Base-by-base conservation (phyloP, 73 alveolate species). In the Loxodes magnus region DNA sequence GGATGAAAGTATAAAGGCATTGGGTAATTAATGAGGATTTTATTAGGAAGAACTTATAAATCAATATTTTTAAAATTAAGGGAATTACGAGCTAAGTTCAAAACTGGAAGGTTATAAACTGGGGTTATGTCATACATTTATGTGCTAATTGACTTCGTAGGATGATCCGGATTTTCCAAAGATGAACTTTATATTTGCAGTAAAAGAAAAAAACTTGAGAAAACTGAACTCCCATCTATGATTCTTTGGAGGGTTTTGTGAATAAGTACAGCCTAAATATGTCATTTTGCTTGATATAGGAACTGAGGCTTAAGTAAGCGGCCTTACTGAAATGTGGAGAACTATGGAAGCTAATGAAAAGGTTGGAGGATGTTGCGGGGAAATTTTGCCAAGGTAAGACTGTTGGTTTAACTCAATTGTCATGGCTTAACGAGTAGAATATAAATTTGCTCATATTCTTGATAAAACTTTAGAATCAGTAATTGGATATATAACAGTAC, bases 181-280 rank as follows among this genome's bases (percentile, higher is more conserved):
- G n/a, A n/a, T n/a, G n/a, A n/a, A 69, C 20, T 56, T 71, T 21
- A 29, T 64, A 7, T 71, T 71, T 41, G 78, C 60, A 24, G 24
- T 71, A 25, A 71, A 71, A 42, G 69, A 71, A 12, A 26, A 37
- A 17, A 71, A 71, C 26, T 56, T 38, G 15, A 67, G 86, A 6
- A 71, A 71, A 36, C 55, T 71, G 35, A 69, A 71, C 34, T 49
- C 79, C 0, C 86, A 71, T 22, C 24, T 22, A 6, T 68, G 75
- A 70, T 60, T 60, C 51, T 59, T 54, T 46, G 16, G 17, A 1
- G 75, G 74, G 0, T 16, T 68, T 33, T 60, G 76, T 61, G 29
- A 21, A 10, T 19, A 20, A 25, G 26, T 61, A 23, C 27, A 68
- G 41, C 82, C 82, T n/a, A 51, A 68, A 43, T 37, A 48, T 43